phyloP scores from a whole-genome alignment of 1,284 basidiomycete species.

The Sanguinoderma infundibulare region DNA sequence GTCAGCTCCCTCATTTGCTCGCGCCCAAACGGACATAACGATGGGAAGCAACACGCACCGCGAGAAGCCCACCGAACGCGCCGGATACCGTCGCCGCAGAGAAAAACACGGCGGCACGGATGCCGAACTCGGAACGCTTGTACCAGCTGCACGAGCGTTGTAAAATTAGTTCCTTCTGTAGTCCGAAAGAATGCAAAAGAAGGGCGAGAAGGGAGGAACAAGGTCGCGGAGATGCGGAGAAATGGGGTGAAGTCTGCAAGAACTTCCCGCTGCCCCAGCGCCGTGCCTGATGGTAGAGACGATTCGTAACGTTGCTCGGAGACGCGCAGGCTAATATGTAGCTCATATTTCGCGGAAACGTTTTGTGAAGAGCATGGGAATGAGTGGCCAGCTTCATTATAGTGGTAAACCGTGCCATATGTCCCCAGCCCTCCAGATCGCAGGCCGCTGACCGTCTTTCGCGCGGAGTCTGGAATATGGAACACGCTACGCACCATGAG shows the following conservation, averaged over 20 bases:
- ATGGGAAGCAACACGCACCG: slow-evolving; percentile 45
- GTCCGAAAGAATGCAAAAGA: neutral
- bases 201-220: neutral
- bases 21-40: neutral
- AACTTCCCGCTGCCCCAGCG: neutral
- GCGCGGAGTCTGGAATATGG: too few species aligned
- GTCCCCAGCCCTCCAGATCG: neutral
- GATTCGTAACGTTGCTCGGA: neutral
- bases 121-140: slow-evolving; percentile 70
- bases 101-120: slow-evolving; percentile 73
- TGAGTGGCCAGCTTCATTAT: neutral
- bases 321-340: too few species aligned
- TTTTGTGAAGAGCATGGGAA: neutral
- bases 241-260: neutral
- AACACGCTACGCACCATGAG: slow-evolving; percentile 54
- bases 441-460: too few species aligned
- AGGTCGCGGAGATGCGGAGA: slow-evolving; percentile 7
- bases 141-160: slow-evolving; percentile 36
- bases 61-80: slow-evolving; percentile 72
- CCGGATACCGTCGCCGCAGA: slow-evolving; percentile 75
- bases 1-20: slow-evolving; percentile 4
- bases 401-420: neutral
- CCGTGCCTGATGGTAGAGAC: neutral
- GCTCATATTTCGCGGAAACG: neutral
- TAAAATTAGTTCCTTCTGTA: slow-evolving; percentile 2